Conservation (phyloP, 208 protist genomes). For the Crithidia brevicula region DNA sequence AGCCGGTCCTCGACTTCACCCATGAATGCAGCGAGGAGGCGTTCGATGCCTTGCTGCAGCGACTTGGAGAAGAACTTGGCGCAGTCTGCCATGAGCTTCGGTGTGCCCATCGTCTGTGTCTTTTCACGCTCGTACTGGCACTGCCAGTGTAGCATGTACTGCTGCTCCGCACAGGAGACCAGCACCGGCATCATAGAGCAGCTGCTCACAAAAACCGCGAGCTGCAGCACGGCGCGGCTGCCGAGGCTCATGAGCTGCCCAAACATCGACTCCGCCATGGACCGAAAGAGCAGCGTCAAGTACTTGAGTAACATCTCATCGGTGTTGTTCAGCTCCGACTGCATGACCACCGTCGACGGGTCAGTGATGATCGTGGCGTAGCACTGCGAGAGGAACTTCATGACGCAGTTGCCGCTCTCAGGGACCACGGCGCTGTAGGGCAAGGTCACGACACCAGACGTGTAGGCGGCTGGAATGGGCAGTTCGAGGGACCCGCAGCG, state of each 20-base stretch:
- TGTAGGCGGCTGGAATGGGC: slow-evolving; percentile 56
- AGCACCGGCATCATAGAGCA: slow-evolving; percentile 81
- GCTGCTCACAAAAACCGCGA: slow-evolving; percentile 78
- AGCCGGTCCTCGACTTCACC: slow-evolving; percentile 67
- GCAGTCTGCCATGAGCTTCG: slow-evolving; percentile 66
- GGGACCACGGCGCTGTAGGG: slow-evolving; percentile 80
- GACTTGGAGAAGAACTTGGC: slow-evolving; percentile 74
- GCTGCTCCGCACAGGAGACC: slow-evolving; percentile 87
- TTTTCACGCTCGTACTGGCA: slow-evolving; percentile 62
- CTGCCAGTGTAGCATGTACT: slow-evolving; percentile 85
- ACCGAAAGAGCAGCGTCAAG: slow-evolving; percentile 86
- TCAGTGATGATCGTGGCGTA: slow-evolving; percentile 79
- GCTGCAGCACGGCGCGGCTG: slow-evolving; percentile 59
- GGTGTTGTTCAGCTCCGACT: slow-evolving; percentile 90
- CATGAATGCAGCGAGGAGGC: slow-evolving; percentile 63
- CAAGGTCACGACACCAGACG: slow-evolving; percentile 49
- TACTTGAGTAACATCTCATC: slow-evolving; percentile 94
- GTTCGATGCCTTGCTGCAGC: slow-evolving; percentile 80
- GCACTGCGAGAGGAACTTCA: slow-evolving; percentile 74
- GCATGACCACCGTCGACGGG: slow-evolving; percentile 56
- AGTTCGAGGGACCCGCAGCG: slow-evolving; percentile 68
- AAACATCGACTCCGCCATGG: slow-evolving; percentile 74
- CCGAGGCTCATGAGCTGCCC: slow-evolving; percentile 63
- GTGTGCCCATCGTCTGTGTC: slow-evolving; percentile 67
- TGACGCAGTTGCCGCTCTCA: slow-evolving; percentile 54